phyloP scores from a whole-genome alignment of 345 rosid genomes.

The Ailanthus altissimus region DNA sequence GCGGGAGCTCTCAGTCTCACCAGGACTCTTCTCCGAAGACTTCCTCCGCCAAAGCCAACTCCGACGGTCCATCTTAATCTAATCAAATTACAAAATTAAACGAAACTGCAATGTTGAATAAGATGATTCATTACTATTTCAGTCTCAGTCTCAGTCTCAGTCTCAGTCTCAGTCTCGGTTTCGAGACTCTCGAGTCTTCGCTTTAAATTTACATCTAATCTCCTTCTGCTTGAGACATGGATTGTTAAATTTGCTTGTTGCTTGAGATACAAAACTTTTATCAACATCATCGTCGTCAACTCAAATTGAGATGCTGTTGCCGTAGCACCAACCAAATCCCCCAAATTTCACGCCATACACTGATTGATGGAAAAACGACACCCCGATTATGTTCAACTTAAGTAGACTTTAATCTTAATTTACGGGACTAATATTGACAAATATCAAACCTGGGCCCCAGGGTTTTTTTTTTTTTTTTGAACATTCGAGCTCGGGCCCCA shows the following conservation, averaged over 20 bases:
- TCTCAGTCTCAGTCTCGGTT: no score
- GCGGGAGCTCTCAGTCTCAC: constrained; percentile 66
- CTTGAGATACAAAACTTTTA: background rate
- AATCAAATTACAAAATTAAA: background rate
- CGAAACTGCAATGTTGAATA: constrained; percentile 8
- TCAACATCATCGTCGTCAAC: constrained; percentile 31
- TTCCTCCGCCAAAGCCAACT: constrained; percentile 81
- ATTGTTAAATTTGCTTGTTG: constrained; percentile 17
- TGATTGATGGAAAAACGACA: background rate
- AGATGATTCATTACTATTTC: constrained; percentile 21
- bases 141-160: no score
- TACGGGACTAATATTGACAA: no score
- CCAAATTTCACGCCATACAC: constrained; percentile 50
- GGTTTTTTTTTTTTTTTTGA: no score
- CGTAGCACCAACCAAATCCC: constrained; percentile 38
- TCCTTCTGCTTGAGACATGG: constrained; percentile 20
- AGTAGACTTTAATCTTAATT: no score
- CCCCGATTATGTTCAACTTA: no score
- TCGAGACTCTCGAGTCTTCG: constrained; percentile 36
- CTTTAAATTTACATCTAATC: constrained; percentile 54
- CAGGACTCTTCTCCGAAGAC: constrained; percentile 69
- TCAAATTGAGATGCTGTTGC: constrained; percentile 14
- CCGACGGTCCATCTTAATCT: constrained; percentile 60
- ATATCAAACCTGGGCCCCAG: no score
- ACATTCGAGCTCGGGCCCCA: no score